These are phyloP conservation scores for Jamesozyma jinghongensis DNA, from an alignment of 805 yeast genomes.

Conservation along the genomic window DNA sequence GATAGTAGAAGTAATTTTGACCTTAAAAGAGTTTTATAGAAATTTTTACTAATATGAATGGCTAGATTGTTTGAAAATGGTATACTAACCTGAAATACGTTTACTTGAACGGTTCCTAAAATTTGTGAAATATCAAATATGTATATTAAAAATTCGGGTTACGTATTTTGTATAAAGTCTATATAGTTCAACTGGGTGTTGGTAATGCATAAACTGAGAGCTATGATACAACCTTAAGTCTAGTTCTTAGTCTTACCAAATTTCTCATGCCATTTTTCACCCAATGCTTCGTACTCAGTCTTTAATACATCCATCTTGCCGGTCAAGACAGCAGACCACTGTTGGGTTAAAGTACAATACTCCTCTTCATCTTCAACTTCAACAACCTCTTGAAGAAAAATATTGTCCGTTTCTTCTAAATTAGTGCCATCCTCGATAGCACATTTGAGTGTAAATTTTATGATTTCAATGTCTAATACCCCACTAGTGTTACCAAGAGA, in stretches of 20 bases:
- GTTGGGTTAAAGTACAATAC: slow-evolving; percentile 15
- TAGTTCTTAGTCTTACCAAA: slow-evolving; percentile 16
- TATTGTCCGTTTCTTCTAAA: slow-evolving; percentile 23
- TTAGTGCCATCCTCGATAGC: slow-evolving; percentile 26
- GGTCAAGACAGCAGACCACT: slow-evolving; percentile 21
- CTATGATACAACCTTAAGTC: neutral
- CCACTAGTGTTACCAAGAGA: slow-evolving; percentile 16
- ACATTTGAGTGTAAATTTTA: slow-evolving; percentile 25
- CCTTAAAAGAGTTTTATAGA: too few relatives aligned
- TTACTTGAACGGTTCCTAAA: too few relatives aligned
- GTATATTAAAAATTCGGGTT: too few relatives aligned
- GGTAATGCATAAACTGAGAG: neutral
- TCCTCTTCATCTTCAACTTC: slow-evolving; percentile 19
- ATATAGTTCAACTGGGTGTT: neutral
- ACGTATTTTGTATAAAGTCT: neutral
- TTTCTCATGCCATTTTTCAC: slow-evolving; percentile 18
- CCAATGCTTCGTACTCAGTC: slow-evolving; percentile 12
- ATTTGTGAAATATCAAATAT: too few relatives aligned
- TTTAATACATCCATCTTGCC: slow-evolving; percentile 13
- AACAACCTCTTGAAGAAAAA: slow-evolving; percentile 27
- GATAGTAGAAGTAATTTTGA: too few relatives aligned
- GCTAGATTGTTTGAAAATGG: too few relatives aligned
- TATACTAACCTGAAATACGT: too few relatives aligned
- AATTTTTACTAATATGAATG: too few relatives aligned
- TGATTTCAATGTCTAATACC: slow-evolving; percentile 21